Evolutionary conservation across 495 filamentous ascomycete species (phyloP), one percentile per base, ranked within the genome.

Genomic region (Mytilinidion resinicola): DNA sequence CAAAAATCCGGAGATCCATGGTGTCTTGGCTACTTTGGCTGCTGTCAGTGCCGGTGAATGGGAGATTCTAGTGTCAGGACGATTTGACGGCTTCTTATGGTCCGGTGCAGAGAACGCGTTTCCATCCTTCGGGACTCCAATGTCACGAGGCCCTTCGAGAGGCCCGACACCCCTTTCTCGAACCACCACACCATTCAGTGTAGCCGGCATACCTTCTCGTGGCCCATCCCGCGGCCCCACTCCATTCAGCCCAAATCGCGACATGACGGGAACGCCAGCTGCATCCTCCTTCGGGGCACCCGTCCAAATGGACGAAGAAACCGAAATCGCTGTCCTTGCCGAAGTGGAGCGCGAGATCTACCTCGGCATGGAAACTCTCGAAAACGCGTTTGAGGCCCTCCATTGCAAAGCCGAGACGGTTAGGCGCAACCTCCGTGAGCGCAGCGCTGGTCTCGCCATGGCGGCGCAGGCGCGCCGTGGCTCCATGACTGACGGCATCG

Each of bases 81-180:
- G 92, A 38, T 97, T 99, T 67, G 93, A 98, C 68, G 92, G 92
- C 4, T 97, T 98, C 74, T 81, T 98, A 17, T 93, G 91, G 82
- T 91, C 88, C 43, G 91, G 91, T n/a, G 89, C 87, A 35, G 91
- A 96, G 63, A 80, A 81, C 55, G 61, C 75, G 12, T 65, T 78
- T 43, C 70, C 70, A 30, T 66, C 67, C 44, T 15, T 67, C 39
- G 17, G 52, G n/a, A 76, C 30, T 73, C 72, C 62, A 15, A 53
- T 38, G 15, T 85, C 83, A 15, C 77, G 81, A 10, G 75, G 78
- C 25, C 74, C 80, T 17, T 82, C 81, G 10, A 69, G 69, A 48
- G 77, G 72, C 38, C 74, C 77, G 14, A 60, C 66, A 15, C 63
- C 68, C 1, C 57, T 67, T 55, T 64, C 60, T 19, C 60, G 70